These are phyloP conservation scores for Hypoxylon sp. DNA, from an alignment of 2,329 filamentous ascomycete species.

Conservation along the genomic window DNA sequence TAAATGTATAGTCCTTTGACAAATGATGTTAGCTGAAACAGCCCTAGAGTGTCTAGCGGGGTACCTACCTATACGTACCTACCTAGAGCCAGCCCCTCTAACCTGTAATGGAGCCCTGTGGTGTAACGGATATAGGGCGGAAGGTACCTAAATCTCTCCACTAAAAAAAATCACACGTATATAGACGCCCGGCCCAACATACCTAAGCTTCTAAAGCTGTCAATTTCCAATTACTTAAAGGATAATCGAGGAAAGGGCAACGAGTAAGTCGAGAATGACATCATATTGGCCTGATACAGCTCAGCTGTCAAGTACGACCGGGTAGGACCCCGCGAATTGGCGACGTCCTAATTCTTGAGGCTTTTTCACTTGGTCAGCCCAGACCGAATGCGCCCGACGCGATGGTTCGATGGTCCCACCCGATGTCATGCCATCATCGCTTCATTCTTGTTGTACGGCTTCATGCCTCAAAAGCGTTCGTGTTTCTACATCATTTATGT, in stretches of 20 bases:
- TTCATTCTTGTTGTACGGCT: conserved; percentile 27
- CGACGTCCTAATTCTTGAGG: conserved; percentile 17
- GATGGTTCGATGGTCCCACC: conserved; percentile 46
- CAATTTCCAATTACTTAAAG: background rate
- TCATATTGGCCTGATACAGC: conserved; percentile 37
- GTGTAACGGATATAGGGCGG: background rate
- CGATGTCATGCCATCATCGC: conserved; percentile 43
- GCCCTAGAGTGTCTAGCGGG: too few species aligned
- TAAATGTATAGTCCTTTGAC: too few species aligned
- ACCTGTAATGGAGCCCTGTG: too few species aligned
- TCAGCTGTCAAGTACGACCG: conserved; percentile 7
- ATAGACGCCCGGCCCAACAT: too few species aligned
- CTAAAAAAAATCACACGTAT: background rate
- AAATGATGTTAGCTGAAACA: too few species aligned
- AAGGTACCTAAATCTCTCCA: background rate
- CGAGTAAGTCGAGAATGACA: conserved; percentile 29
- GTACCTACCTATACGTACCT: too few species aligned
- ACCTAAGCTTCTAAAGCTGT: background rate
- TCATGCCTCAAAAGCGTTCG: background rate
- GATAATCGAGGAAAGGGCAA: background rate
- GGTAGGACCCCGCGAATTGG: conserved; percentile 27
- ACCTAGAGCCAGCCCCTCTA: too few species aligned
- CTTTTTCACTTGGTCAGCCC: conserved; percentile 28
- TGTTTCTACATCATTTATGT: background rate
- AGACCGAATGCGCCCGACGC: conserved; percentile 36